Base-by-base conservation (phyloP, 2,329 filamentous ascomycete species). In the Talaromyces sp. region DNA sequence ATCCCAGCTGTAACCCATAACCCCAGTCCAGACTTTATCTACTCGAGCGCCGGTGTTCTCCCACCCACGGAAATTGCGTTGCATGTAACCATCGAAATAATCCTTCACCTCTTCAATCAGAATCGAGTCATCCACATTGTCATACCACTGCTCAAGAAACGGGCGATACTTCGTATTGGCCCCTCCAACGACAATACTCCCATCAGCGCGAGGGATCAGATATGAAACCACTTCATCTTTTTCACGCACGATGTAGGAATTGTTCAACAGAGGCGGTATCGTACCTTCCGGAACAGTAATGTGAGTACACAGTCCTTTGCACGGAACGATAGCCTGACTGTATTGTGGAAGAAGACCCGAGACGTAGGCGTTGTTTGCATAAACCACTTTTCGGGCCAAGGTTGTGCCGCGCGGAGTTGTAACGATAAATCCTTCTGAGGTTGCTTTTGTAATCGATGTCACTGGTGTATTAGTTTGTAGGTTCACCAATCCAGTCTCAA, bases 291-390 rank as follows among this genome's bases (percentile, higher is more conserved):
- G 72, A 3, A 71, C 68, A 7, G 71, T 65, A 16, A 79, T 74
- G 6, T 74, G 74, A 60, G 74, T 71, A 66, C 77, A 78, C 35
- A 76, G 71, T 0, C 91, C 92, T 27, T 90, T 83, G 2, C 90
- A 88, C 0, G 93, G 93, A 2, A 93, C 86, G 67, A 96, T 90
- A 9, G 93, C 82, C 68, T 88, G 86, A 9, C 85, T 81, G 70
- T 94, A 89, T 39, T 80, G 73, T 0, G 91, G 91, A 1, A 94
- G 79, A 3, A 97, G 82, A 66, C 88, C 84, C 1, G 91, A 91
- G 0, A 92, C 93, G 76, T 96, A 96, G 3, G 82, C 93, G 73
- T 97, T 97, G 0, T 90, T 94, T 4, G 91, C 90, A 16, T 96
- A 83, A 19, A 97, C 82, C 22, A 96, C 85, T 39, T 85, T 83